Evolutionary conservation across 345 rosid genomes (phyloP).

Genomic region (Rhizophora apiculata): DNA sequence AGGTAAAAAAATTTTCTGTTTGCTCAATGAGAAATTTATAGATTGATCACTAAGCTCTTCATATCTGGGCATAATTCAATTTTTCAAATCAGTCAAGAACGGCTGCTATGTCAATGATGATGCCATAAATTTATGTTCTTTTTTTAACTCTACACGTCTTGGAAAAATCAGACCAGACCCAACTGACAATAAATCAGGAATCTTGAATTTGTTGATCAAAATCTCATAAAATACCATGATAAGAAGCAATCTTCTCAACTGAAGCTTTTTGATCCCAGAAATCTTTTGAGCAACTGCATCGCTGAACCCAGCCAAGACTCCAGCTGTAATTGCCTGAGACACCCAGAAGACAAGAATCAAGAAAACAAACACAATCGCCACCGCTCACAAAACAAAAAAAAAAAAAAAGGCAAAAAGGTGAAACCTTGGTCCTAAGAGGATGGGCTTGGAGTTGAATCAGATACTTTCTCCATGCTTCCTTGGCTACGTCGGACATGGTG

Average conservation of each 20-base stretch:
- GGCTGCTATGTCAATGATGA: too few relatives aligned
- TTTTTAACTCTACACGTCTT: background rate
- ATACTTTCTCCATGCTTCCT: slow-evolving; percentile 87
- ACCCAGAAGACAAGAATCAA: slow-evolving; percentile 12
- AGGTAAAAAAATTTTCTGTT: too few relatives aligned
- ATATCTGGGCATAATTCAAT: too few relatives aligned
- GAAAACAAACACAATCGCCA: background rate
- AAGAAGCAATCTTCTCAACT: slow-evolving; percentile 64
- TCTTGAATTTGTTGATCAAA: background rate
- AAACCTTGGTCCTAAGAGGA: slow-evolving; percentile 85
- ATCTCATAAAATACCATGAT: slow-evolving; percentile 45
- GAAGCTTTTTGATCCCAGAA: slow-evolving; percentile 68
- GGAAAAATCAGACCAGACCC: background rate
- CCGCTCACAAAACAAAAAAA: background rate
- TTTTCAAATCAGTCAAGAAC: too few relatives aligned
- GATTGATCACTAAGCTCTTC: too few relatives aligned
- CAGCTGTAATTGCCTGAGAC: slow-evolving; percentile 74
- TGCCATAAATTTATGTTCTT: too few relatives aligned
- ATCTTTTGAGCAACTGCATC: slow-evolving; percentile 85
- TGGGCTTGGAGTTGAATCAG: slow-evolving; percentile 78
- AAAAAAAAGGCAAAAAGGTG: background rate
- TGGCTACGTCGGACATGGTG: slow-evolving; percentile 64
- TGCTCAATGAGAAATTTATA: too few relatives aligned
- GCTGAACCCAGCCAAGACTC: slow-evolving; percentile 71
- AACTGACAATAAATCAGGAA: background rate